These are phyloP conservation scores for Vitis hybrid DNA, from an alignment of 177 flowering plant species.

Conservation along the genomic window DNA sequence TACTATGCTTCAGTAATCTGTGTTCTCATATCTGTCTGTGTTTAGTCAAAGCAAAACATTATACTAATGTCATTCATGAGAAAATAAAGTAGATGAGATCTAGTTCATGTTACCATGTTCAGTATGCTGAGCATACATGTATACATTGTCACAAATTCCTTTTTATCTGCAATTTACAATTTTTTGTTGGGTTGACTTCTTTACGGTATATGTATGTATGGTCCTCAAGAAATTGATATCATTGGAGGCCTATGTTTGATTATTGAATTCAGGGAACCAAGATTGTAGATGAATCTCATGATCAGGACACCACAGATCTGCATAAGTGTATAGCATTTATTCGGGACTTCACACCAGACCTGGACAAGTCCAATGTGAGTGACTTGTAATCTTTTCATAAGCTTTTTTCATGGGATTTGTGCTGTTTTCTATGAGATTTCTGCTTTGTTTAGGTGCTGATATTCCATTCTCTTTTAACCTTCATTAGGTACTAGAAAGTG, in stretches of 20 bases:
- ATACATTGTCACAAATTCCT: background rate
- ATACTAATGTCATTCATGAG: too few relatives aligned
- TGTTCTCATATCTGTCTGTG: too few relatives aligned
- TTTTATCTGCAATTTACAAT: background rate
- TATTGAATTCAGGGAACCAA: conserved; percentile 68
- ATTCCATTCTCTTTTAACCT: background rate
- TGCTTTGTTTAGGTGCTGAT: background rate
- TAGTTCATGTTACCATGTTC: too few relatives aligned
- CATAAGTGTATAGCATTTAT: conserved; percentile 74
- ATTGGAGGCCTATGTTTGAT: conserved; percentile 3
- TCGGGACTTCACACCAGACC: conserved; percentile 31
- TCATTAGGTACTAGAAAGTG: background rate
- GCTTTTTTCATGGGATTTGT: background rate
- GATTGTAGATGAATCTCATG: conserved; percentile 67
- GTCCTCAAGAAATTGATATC: background rate
- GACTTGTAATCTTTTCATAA: background rate
- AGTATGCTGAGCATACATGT: background rate
- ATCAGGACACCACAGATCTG: conserved; percentile 96
- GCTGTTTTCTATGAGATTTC: background rate
- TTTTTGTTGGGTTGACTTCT: background rate
- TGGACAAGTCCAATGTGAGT: conserved; percentile 63
- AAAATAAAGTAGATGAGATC: too few relatives aligned
- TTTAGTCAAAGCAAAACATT: too few relatives aligned
- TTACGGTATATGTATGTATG: background rate
- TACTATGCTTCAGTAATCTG: too few relatives aligned